A percentile compares a stretch with the other conserved stretches of the same genome.
These are phyloP conservation scores for Botrytis elliptica DNA, from an alignment of 2,329 filamentous ascomycete species.

Conservation along the genomic window DNA sequence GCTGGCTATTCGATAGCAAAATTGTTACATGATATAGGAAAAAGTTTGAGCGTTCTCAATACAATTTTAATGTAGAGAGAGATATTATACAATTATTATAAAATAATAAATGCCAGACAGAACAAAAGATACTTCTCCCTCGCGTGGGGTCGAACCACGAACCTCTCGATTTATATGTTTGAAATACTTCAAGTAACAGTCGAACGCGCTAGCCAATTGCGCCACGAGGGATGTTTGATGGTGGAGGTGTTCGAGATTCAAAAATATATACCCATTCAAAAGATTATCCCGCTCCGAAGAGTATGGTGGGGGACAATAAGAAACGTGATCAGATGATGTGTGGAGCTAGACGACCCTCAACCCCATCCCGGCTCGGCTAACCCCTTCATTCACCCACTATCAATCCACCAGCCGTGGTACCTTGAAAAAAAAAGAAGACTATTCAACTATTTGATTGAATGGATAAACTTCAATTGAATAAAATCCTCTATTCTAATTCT, in stretches of 20 bases:
- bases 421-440: not conserved
- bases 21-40: too few relatives aligned
- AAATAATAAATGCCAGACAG: too few relatives aligned
- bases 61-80: too few relatives aligned
- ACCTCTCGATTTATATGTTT: too few relatives aligned
- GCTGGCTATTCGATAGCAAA: too few relatives aligned
- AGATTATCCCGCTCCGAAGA: accelerated
- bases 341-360: not conserved
- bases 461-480: too few relatives aligned
- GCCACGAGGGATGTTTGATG: slow-evolving; percentile 13
- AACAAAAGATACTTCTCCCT: too few relatives aligned
- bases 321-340: not conserved
- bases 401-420: not conserved
- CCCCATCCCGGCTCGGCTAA: not conserved
- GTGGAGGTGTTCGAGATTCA: accelerated
- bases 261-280: not conserved
- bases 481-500: not conserved
- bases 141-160: too few relatives aligned
- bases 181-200: too few relatives aligned
- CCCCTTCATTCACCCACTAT: slow-evolving; percentile 10
- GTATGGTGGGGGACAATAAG: not conserved
- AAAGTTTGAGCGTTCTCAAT: too few relatives aligned
- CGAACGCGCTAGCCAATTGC: slow-evolving; percentile 20
- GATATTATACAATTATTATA: too few relatives aligned
- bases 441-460: not conserved